Base-by-base conservation (phyloP, 805 yeast genomes). In the Diddensiella transvaalensis region DNA sequence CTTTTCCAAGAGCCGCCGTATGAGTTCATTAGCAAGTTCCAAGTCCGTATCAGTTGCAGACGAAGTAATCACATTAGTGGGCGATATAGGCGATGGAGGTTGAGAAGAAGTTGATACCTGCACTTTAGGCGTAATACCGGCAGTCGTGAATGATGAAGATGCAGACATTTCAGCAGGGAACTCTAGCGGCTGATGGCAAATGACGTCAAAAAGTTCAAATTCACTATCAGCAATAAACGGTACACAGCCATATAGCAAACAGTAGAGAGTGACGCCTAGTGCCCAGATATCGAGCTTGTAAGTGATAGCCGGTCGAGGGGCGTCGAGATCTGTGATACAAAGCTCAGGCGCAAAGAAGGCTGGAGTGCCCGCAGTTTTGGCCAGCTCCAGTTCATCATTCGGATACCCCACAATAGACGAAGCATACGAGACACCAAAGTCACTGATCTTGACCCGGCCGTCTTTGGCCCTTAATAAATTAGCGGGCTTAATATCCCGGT, bases 271-370 rank as follows among this genome's bases (percentile, higher is more conserved):
- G 3, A 91, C 89, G 8, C 99, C 99, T 18, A 89, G 67, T 0
- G 99, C 96, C 99, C 99, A 93, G n/a, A 91, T 85, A 68, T 93
- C 99, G 47, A 93, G 86, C 65, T 86, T 88, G 62, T 82, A 75
- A 46, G 87, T 83, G 37, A 91, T 84, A 78, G 42, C 58, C 19
- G 56, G 51, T 32, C 59, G 40, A 44, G 51, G 47, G 22, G 38
- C 48, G 59, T 24, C 65, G 63, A 42, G 61, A 53, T 33, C 30
- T 3, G 53, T 41, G 10, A 50, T 35, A 38, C 61, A 59, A 23
- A 59, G 53, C 63, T 93, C 99, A 0, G 96, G 96, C 0, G 98
- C 96, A 60, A 89, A 83, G 65, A 91, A 91, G 0, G 96, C 97
- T 1, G 98, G 98, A 0, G 98, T 91, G 3, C 98, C 99, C 0